Percentiles rank a stretch among this genome's conserved stretches.
Evolutionary conservation across 2,329 filamentous ascomycete species (phyloP).

Genomic region (Cercospora sesami): DNA sequence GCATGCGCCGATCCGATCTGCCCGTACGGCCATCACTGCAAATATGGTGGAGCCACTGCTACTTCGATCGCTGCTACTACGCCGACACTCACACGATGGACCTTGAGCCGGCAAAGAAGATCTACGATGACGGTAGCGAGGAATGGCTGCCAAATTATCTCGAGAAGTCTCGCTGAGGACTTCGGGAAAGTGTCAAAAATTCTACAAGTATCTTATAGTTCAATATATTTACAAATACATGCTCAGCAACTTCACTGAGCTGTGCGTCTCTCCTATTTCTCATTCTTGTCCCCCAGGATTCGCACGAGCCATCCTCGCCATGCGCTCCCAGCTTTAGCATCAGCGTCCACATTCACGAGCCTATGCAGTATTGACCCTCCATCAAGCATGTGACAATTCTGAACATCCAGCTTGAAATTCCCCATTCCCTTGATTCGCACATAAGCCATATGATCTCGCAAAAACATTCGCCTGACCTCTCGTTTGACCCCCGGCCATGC

Average conservation of each 20-base stretch:
- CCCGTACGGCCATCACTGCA: constrained; percentile 46
- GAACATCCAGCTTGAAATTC: constrained; percentile 36
- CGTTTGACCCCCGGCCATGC: constrained; percentile 20
- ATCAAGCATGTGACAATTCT: constrained; percentile 31
- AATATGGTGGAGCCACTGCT: constrained; percentile 40
- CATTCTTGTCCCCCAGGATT: constrained; percentile 5
- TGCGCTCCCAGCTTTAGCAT: neutral
- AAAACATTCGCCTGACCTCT: constrained; percentile 32
- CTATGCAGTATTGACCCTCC: constrained; percentile 20
- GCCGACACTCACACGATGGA: constrained; percentile 39
- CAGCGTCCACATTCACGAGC: constrained; percentile 4
- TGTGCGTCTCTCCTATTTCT: neutral
- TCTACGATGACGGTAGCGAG: constrained; percentile 35
- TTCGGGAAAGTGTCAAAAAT: neutral
- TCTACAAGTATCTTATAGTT: constrained; percentile 1
- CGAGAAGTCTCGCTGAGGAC: constrained; percentile 20
- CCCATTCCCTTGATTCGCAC: constrained; percentile 25
- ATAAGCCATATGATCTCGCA: constrained; percentile 33
- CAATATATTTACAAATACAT: constrained; percentile 3
- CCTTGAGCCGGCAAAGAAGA: constrained; percentile 31
- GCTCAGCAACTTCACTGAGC: neutral
- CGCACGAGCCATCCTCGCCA: neutral
- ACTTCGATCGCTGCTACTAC: constrained; percentile 44
- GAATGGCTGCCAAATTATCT: constrained; percentile 34
- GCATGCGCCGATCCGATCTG: constrained; percentile 34